phyloP scores from a whole-genome alignment of 495 filamentous ascomycete species.

The Glarea lozoyensis region DNA sequence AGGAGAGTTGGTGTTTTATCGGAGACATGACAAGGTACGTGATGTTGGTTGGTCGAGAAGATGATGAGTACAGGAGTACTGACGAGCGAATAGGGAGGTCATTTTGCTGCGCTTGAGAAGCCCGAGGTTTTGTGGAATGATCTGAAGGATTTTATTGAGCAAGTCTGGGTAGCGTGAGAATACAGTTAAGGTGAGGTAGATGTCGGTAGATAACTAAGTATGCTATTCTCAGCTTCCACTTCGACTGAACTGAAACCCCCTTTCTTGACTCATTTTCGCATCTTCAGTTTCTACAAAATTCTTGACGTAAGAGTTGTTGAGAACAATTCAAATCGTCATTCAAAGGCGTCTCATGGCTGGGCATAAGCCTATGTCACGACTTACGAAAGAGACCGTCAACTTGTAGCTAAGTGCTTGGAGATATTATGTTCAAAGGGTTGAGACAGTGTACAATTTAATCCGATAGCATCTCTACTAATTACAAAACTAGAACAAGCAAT shows the following conservation, averaged over 20 bases:
- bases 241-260: too few species aligned
- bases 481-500: conserved; percentile 4
- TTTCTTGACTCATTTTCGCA: too few species aligned
- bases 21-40: conserved; percentile 25
- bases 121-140: conserved; percentile 47
- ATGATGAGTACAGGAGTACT: neutral
- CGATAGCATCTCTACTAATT: neutral
- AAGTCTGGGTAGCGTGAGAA: conserved; percentile 26
- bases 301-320: too few species aligned
- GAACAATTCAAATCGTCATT: too few species aligned
- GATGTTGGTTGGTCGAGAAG: conserved; percentile 11
- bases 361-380: too few species aligned
- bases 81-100: conserved; percentile 36
- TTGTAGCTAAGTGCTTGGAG: too few species aligned
- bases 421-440: too few species aligned
- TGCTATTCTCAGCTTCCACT: neutral
- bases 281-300: too few species aligned
- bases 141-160: conserved; percentile 43
- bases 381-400: too few species aligned
- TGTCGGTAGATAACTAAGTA: neutral
- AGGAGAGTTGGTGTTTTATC: conserved; percentile 37
- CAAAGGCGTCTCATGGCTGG: too few species aligned
- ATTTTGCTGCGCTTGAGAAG: conserved; percentile 52
- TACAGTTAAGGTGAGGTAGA: neutral
- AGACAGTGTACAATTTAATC: too few species aligned